Percentiles rank a stretch among this genome's conserved stretches.
Conservation (phyloP, 139 green algal species). For the Coccomyxa sp. region DNA sequence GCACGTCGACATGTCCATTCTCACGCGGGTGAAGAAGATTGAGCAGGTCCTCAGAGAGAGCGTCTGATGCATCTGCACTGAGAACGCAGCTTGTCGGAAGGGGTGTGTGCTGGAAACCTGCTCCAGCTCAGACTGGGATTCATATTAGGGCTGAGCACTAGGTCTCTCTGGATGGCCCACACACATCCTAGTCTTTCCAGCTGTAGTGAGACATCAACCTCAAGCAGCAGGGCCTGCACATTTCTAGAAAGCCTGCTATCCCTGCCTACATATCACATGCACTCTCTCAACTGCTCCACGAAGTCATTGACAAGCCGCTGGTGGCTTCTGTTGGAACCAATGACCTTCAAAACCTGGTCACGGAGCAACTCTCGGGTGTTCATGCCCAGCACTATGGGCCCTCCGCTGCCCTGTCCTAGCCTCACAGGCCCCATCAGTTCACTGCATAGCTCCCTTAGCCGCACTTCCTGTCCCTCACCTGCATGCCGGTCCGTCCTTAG, state of each 20-base stretch:
- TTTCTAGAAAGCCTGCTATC: background rate
- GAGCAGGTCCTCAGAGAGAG: slow-evolving; percentile 30
- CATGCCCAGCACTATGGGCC: slow-evolving; percentile 47
- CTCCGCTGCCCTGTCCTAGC: slow-evolving; percentile 12
- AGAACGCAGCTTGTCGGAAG: too few species aligned
- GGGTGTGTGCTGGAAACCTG: too few species aligned
- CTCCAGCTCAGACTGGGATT: background rate
- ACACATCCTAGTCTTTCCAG: background rate
- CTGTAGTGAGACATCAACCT: background rate
- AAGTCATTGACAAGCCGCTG: slow-evolving; percentile 19
- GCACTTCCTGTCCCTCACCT: slow-evolving; percentile 26
- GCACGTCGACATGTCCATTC: slow-evolving; percentile 74
- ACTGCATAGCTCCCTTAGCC: slow-evolving; percentile 50
- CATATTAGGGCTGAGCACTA: background rate
- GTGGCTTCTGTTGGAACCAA: slow-evolving; percentile 28
- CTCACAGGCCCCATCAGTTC: slow-evolving; percentile 50
- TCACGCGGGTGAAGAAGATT: slow-evolving; percentile 48
- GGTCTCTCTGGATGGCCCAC: background rate
- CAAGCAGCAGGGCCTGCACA: background rate
- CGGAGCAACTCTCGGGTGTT: slow-evolving; percentile 57
- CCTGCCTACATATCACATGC: background rate
- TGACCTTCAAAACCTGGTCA: slow-evolving; percentile 37
- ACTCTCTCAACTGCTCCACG: slow-evolving; percentile 7
- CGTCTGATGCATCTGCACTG: background rate
- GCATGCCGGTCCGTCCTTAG: too few species aligned